phyloP scores from a whole-genome alignment of 2,329 filamentous ascomycete species.

The Hypoxylon sp. region DNA sequence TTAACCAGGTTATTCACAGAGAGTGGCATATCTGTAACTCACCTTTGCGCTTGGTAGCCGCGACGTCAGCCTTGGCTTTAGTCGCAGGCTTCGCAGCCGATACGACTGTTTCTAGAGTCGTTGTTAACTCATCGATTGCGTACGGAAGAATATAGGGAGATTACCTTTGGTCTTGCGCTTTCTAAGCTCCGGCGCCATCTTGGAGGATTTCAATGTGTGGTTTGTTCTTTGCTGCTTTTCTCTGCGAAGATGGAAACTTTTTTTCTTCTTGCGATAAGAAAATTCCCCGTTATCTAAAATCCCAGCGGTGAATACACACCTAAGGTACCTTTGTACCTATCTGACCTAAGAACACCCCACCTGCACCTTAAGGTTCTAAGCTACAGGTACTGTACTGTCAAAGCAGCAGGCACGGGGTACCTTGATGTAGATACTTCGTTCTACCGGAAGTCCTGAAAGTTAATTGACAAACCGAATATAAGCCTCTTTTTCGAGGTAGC shows the following conservation, averaged over 20 bases:
- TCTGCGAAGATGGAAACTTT: constrained; percentile 7
- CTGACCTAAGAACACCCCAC: constrained; percentile 18
- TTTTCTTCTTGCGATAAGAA: constrained; percentile 28
- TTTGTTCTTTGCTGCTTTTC: constrained; percentile 16
- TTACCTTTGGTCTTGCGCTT: constrained; percentile 47
- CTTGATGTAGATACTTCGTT: too few species aligned
- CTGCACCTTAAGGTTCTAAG: too few species aligned
- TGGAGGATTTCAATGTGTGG: constrained; percentile 10
- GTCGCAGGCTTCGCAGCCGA: constrained; percentile 47
- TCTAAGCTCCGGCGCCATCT: constrained; percentile 58
- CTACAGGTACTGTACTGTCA: too few species aligned
- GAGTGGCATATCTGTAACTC: constrained; percentile 13
- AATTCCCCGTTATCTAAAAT: constrained; percentile 42
- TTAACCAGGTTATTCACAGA: constrained; percentile 36
- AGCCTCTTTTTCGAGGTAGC: too few species aligned
- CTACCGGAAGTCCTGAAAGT: too few species aligned
- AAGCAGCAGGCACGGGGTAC: too few species aligned
- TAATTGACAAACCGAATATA: too few species aligned
- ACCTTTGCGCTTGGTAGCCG: constrained; percentile 51
- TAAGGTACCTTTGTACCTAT: constrained; percentile 21
- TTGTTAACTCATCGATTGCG: constrained; percentile 11
- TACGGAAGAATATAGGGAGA: not conserved
- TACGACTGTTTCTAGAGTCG: constrained; percentile 39
- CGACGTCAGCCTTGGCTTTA: constrained; percentile 44
- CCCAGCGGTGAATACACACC: constrained; percentile 44